Base-by-base conservation (phyloP, 352 stramenopile genomes). In the Globisporangium spinosum region DNA sequence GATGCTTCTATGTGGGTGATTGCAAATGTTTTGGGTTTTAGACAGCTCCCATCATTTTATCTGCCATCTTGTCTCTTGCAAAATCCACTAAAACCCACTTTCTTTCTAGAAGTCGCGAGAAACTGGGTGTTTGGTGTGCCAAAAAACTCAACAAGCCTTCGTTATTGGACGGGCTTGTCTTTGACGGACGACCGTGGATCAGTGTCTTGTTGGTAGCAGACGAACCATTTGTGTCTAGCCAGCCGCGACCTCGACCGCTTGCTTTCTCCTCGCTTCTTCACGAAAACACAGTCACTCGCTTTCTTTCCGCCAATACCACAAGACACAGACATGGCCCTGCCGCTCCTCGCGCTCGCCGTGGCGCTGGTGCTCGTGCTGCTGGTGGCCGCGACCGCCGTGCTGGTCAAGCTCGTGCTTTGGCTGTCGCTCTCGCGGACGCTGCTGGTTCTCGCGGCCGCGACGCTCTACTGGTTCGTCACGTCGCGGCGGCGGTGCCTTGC, bases 331-430 rank as follows among this genome's bases (percentile, higher is more conserved):
- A 81, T 81, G 75, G 72, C 67, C 3, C 72, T 78, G 40, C 56
- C 76, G 17, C 20, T 78, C 47, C 61, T 78, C 22, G 67, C 27
- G 23, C 60, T 45, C 5, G 56, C 60, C 38, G 72, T 62, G n/a
- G 70, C 68, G 29, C 54, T 75, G 29, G 66, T 67, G 57, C 62
- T 81, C 9, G 34, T 64, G 72, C 58, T 77, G 60, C 40, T 81
- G 17, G 38, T 58, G 27, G 40, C 68, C 9, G 61, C 63, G 47
- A 65, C 63, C 17, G 38, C 72, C 35, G 67, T 70, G 55, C 47
- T 78, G 45, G 65, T 81, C 60, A 70, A 75, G 60, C 69, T 81
- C 57, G 70, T 81, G 51, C 62, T 78, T 7, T 62, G 71, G 13
- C 6, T 81, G 13, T 75, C 69, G 25, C 32, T 81, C 61, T 63